Percentiles rank a stretch among this genome's conserved stretches.
Conservation (phyloP, 805 yeast species). For the Dipodascopsis uninucleata region DNA sequence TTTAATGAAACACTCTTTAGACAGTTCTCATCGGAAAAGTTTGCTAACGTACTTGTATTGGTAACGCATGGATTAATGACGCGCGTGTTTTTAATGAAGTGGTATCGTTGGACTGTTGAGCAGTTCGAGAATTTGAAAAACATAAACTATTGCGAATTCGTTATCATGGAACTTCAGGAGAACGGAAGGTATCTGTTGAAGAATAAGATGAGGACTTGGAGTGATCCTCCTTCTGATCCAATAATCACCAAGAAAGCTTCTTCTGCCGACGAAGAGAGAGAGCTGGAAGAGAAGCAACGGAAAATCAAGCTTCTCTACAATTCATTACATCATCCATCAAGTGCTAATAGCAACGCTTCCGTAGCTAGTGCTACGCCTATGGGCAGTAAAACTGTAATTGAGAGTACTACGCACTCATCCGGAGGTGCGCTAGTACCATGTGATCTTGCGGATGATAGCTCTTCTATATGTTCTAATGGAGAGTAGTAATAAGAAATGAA, state of each 20-base stretch:
- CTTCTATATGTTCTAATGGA: too few relatives aligned
- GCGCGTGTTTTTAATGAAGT: slow-evolving; percentile 85
- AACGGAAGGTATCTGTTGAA: slow-evolving; percentile 50
- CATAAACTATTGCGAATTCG: slow-evolving; percentile 78
- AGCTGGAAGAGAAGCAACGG: too few relatives aligned
- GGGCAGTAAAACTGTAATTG: too few relatives aligned
- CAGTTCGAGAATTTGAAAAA: slow-evolving; percentile 79
- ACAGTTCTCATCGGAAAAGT: slow-evolving; percentile 64
- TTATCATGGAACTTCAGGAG: slow-evolving; percentile 65
- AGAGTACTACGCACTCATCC: too few relatives aligned
- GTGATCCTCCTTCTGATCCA: slow-evolving; percentile 38
- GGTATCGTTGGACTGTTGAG: slow-evolving; percentile 93
- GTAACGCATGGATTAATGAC: slow-evolving; percentile 96
- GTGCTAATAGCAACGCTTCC: too few relatives aligned
- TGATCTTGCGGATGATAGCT: too few relatives aligned
- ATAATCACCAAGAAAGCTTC: slow-evolving; percentile 5
- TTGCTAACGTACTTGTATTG: slow-evolving; percentile 76
- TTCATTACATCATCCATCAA: too few relatives aligned
- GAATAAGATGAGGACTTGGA: slow-evolving; percentile 71
- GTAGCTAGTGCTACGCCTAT: too few relatives aligned
- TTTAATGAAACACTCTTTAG: slow-evolving; percentile 84
- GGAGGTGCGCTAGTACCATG: too few relatives aligned
- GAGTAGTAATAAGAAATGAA: too few relatives aligned
- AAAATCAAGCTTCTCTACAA: too few relatives aligned
- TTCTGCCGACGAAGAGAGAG: neutral